phyloP scores from a whole-genome alignment of 768 basidiomycete species.

The Tephrocybe sp. region DNA sequence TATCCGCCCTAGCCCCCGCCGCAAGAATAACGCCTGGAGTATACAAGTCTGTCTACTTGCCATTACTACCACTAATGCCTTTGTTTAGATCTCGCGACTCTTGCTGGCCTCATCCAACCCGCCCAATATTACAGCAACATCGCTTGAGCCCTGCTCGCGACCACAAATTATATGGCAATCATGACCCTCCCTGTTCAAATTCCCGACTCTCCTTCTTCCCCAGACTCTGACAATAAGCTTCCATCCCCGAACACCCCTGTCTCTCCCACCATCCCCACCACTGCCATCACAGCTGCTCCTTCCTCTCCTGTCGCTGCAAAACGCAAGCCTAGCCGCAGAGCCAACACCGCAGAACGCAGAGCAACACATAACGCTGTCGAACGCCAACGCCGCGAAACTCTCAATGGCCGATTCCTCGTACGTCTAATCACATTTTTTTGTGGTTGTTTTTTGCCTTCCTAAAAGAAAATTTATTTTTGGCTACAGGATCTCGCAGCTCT shows the following conservation, averaged over 20 bases:
- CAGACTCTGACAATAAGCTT: slow-evolving; percentile 26
- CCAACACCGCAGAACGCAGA: slow-evolving; percentile 94
- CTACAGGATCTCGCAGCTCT: slow-evolving; percentile 86
- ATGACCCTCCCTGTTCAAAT: slow-evolving; percentile 5
- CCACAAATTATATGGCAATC: slow-evolving; percentile 5
- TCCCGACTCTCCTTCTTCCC: slow-evolving; percentile 10
- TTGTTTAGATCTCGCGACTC: slow-evolving; percentile 88
- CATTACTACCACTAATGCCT: not conserved
- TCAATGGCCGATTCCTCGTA: slow-evolving; percentile 90
- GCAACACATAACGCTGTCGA: slow-evolving; percentile 98
- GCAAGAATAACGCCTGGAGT: slow-evolving; percentile 53
- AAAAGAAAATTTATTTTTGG: slow-evolving; percentile 5
- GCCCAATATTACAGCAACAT: slow-evolving; percentile 30
- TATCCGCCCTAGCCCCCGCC: slow-evolving; percentile 38
- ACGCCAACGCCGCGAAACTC: slow-evolving; percentile 86
- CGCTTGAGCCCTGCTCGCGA: slow-evolving; percentile 78
- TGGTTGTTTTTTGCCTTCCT: slow-evolving; percentile 5
- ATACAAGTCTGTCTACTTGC: not conserved
- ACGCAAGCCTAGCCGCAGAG: slow-evolving; percentile 82
- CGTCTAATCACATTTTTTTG: slow-evolving; percentile 23
- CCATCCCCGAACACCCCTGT: slow-evolving; percentile 43
- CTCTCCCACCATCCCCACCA: slow-evolving; percentile 27
- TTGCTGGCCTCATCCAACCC: slow-evolving; percentile 76
- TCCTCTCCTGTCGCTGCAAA: slow-evolving; percentile 41
- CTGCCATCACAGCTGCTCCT: slow-evolving; percentile 15